Percentiles rank a stretch among this genome's conserved stretches.
These are phyloP conservation scores for Lactifluus piperatus DNA, from an alignment of 768 basidiomycete genomes.

Conservation along the genomic window DNA sequence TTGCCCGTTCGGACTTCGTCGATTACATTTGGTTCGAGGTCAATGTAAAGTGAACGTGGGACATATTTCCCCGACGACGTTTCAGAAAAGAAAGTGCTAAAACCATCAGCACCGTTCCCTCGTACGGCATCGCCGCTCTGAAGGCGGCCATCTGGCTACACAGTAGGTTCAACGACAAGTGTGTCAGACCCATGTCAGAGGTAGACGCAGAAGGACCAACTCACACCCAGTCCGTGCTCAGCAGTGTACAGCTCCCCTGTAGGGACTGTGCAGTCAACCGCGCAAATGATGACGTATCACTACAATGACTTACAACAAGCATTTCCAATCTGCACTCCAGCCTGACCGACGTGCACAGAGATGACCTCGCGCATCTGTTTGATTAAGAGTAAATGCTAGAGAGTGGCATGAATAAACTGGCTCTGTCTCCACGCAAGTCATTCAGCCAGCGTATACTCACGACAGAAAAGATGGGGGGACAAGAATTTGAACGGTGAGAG, in stretches of 20 bases:
- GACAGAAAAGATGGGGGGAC: background rate
- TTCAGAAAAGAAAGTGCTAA: conserved; percentile 99
- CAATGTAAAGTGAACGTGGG: conserved; percentile 94
- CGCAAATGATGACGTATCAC: conserved; percentile 1
- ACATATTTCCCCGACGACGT: conserved; percentile 95
- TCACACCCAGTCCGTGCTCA: conserved; percentile 94
- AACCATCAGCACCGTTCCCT: conserved; percentile 68
- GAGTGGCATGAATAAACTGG: background rate
- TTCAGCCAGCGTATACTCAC: background rate
- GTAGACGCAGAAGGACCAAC: conserved; percentile 26
- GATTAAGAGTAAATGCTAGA: conserved; percentile 11
- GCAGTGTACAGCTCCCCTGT: conserved; percentile 97
- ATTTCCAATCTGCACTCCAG: conserved; percentile 96
- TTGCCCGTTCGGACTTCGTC: conserved; percentile 95
- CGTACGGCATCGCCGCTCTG: conserved; percentile 63
- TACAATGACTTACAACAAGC: conserved; percentile 79
- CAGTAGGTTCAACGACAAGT: background rate
- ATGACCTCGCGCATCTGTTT: conserved; percentile 88
- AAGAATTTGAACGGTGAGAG: background rate
- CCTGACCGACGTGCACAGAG: conserved; percentile 97
- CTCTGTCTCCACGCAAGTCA: background rate
- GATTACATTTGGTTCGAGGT: conserved; percentile 95
- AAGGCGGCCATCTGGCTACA: conserved; percentile 89
- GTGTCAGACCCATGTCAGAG: conserved; percentile 15
- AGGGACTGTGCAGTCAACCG: conserved; percentile 13